These are phyloP conservation scores for Neoconidiobolus thromboides DNA, from an alignment of 371 early-diverging fungal species.

Conservation along the genomic window DNA sequence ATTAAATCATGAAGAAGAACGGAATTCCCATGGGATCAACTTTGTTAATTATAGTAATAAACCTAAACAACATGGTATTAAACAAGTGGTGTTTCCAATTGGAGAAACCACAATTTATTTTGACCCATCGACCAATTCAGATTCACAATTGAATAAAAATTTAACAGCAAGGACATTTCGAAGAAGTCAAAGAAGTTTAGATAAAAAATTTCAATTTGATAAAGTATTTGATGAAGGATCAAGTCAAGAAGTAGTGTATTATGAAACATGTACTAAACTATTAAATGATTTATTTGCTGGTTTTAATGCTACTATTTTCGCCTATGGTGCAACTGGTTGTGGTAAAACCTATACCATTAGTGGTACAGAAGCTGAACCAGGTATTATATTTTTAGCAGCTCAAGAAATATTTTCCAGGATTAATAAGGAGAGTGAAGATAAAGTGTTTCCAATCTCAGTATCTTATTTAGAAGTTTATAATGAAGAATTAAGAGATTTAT, in stretches of 20 bases:
- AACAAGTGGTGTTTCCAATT: conserved; percentile 20
- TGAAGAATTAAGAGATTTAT: conserved; percentile 79
- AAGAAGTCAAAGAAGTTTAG: conserved; percentile 12
- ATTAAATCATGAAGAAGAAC: conserved; percentile 11
- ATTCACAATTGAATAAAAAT: conserved; percentile 14
- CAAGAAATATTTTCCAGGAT: conserved; percentile 47
- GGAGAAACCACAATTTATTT: conserved; percentile 39
- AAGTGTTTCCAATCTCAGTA: conserved; percentile 26
- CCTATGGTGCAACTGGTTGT: conserved; percentile 68
- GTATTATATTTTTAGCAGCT: conserved; percentile 53
- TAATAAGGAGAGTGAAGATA: conserved; percentile 20
- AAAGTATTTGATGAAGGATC: conserved; percentile 29
- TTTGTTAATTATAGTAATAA: conserved; percentile 11
- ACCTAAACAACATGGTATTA: not conserved
- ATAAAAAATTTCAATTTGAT: conserved; percentile 34
- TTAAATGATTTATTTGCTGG: conserved; percentile 31
- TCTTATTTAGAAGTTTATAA: conserved; percentile 93
- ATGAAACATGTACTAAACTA: conserved; percentile 23
- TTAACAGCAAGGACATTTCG: conserved; percentile 11
- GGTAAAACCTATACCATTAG: conserved; percentile 57
- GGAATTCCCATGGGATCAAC: conserved; percentile 15
- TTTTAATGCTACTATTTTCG: conserved; percentile 52
- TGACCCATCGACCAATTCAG: conserved; percentile 32
- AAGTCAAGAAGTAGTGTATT: conserved; percentile 31
- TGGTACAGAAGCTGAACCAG: conserved; percentile 41